A percentile compares a stretch with the other conserved stretches of the same genome.
Evolutionary conservation across 1,139 yeast species (phyloP).

Genomic region (Hansenula sp.): DNA sequence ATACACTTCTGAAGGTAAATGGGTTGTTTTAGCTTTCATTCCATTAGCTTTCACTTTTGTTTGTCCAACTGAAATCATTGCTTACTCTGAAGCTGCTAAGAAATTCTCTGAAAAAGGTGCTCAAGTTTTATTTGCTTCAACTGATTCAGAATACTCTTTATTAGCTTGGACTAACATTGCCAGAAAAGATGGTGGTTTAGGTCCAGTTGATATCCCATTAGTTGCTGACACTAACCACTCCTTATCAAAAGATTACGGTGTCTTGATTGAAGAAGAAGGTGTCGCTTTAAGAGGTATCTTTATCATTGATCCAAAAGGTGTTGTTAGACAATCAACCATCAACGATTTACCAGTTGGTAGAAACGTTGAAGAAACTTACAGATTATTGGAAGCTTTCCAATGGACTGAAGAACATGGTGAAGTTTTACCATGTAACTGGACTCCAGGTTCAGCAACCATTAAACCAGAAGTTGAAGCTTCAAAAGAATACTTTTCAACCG

Average conservation of each 20-base stretch:
- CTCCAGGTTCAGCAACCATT: conserved; percentile 93
- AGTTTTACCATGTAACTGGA: conserved; percentile 99
- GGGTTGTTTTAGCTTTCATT: conserved; percentile 94
- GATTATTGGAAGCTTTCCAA: conserved; percentile 98
- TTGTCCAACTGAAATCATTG: conserved; percentile 98
- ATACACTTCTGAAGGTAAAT: conserved; percentile 79
- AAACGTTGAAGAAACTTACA: conserved; percentile 93
- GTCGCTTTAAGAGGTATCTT: conserved; percentile 96
- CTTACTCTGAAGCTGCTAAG: conserved; percentile 92
- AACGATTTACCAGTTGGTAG: conserved; percentile 99
- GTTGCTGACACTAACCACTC: conserved; percentile 96
- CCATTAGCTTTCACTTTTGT: conserved; percentile 99
- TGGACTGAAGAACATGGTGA: conserved; percentile 98
- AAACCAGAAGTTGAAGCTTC: conserved; percentile 80
- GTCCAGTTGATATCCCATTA: conserved; percentile 90
- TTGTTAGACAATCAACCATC: conserved; percentile 91
- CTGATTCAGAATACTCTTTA: conserved; percentile 96
- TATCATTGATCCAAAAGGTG: conserved; percentile 94
- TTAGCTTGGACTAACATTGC: conserved; percentile 97
- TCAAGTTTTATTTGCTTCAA: conserved; percentile 91
- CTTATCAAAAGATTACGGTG: conserved; percentile 94
- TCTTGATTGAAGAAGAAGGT: conserved; percentile 92
- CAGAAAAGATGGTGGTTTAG: conserved; percentile 98
- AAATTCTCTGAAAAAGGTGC: conserved; percentile 84
- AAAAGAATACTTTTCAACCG: conserved; percentile 74